Percentiles rank a stretch among this genome's conserved stretches.
These are phyloP conservation scores for Exserohilum turcica DNA, from an alignment of 2,329 filamentous ascomycete species.

Conservation along the genomic window DNA sequence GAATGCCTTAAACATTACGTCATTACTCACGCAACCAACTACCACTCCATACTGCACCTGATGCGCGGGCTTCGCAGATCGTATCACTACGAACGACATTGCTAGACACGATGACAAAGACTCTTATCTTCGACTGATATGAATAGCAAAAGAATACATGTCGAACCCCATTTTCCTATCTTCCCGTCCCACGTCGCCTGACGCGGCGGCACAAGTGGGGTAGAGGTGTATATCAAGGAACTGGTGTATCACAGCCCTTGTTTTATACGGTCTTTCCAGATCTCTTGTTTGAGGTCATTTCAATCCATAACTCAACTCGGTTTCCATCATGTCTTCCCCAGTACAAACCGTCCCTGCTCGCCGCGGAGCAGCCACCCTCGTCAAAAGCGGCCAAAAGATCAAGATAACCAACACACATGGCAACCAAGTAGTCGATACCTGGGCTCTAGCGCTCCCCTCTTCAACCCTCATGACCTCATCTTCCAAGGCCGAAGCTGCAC, in stretches of 20 bases:
- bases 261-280: not conserved
- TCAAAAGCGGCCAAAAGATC: conserved; percentile 49
- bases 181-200: conserved; percentile 18
- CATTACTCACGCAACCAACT: not conserved
- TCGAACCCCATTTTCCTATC: conserved; percentile 17
- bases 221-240: conserved; percentile 3
- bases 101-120: conserved; percentile 1
- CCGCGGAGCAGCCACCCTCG: conserved; percentile 49
- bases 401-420: conserved; percentile 56
- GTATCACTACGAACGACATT: not conserved
- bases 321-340: conserved; percentile 17
- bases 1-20: not conserved
- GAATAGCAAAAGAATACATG: not conserved
- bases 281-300: not conserved
- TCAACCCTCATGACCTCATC: conserved; percentile 22
- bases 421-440: conserved; percentile 58
- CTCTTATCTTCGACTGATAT: conserved; percentile 12
- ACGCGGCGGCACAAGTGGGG: conserved; percentile 15
- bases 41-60: not conserved
- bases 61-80: not conserved
- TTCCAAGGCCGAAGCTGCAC: conserved; percentile 32
- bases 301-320: not conserved
- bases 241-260: not conserved
- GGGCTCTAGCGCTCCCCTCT: conserved; percentile 51
- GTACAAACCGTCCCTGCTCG: conserved; percentile 51